Base-by-base conservation (phyloP, 805 yeast species). In the Ogataea pilisensis region DNA sequence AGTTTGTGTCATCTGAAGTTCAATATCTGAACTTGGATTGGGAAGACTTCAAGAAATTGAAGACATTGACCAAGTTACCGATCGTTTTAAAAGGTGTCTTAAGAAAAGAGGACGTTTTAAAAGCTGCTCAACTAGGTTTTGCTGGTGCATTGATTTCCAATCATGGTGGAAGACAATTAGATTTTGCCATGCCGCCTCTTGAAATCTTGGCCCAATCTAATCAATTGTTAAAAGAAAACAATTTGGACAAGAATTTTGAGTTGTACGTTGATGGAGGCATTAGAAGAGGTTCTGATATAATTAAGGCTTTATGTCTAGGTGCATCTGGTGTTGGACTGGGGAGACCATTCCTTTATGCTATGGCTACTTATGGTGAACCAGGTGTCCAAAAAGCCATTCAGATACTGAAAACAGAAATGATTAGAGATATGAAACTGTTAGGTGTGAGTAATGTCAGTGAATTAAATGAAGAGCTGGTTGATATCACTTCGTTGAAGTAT, bases 311-410 rank as follows among this genome's bases (percentile, higher is more conserved):
- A 24, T 68, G 72, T 41, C 52, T 69, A 31, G 74, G 73, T 13
- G 74, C 74, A 3, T 58, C 47, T n/a, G 59, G 60, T 16, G 78
- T 73, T 13, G 93, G 93, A 0, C 63, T 85, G 31, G 93, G 95
- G 8, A 68, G 91, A 43, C 88, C 91, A 2, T 84, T 83, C 63
- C 56, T 84, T 31, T 85, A 82, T 53, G 87, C 90, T 14, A 74
- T 82, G 80, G 72, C 85, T n/a, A 72, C 86, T 2, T 86, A 85
- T 48, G 95, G 95, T 9, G 87, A 77, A 50, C 79, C 68, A 6
- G 95, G 95, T 25, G 89, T 83, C 8, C 57, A 58, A 33, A 73
- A 73, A 46, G 85, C 88, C 12, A 74, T 82, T 42, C 80, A 78
- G 50, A 67, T 82, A 5, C 62, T 83, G 51, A 71, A 76, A 46